Conservation (phyloP, 2,329 filamentous ascomycete genomes). For the Fusarium subglutinans region DNA sequence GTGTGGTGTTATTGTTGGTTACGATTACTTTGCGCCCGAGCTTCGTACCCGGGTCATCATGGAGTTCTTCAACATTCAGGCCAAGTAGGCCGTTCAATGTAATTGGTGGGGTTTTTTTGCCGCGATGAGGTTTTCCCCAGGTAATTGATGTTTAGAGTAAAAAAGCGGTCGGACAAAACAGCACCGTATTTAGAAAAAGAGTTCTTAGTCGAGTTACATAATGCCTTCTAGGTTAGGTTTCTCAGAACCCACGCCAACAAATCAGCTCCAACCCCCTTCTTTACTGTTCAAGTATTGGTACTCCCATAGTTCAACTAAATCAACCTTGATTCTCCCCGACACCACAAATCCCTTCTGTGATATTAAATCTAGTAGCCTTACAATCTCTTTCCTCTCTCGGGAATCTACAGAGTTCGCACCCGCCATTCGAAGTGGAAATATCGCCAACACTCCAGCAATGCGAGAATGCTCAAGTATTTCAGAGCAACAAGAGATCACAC, state of each 20-base stretch:
- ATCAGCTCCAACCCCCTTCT: neutral
- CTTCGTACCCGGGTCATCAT: constrained; percentile 44
- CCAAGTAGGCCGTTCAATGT: neutral
- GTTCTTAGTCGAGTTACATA: fast-evolving
- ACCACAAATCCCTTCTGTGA: constrained; percentile 38
- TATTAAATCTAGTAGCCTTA: constrained; percentile 14
- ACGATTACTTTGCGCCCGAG: constrained; percentile 47
- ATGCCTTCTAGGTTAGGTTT: fast-evolving
- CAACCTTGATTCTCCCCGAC: constrained; percentile 31
- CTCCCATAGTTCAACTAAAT: constrained; percentile 37
- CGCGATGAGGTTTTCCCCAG: neutral
- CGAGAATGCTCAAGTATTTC: constrained; percentile 3
- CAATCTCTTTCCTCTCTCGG: neutral
- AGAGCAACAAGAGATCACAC: neutral
- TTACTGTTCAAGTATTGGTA: neutral
- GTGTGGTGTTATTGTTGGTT: constrained; percentile 49
- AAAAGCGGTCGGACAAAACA: neutral
- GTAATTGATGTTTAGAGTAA: neutral
- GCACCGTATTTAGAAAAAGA: fast-evolving
- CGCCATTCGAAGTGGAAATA: constrained; percentile 41
- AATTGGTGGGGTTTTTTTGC: neutral
- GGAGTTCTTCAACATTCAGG: constrained; percentile 45
- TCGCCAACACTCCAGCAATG: constrained; percentile 28
- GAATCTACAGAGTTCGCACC: constrained; percentile 2
- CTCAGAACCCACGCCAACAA: fast-evolving